Evolutionary conservation across 352 stramenopile species (phyloP), one percentile per base, ranked within the genome.

Genomic region (Globisporangium alternatum): DNA sequence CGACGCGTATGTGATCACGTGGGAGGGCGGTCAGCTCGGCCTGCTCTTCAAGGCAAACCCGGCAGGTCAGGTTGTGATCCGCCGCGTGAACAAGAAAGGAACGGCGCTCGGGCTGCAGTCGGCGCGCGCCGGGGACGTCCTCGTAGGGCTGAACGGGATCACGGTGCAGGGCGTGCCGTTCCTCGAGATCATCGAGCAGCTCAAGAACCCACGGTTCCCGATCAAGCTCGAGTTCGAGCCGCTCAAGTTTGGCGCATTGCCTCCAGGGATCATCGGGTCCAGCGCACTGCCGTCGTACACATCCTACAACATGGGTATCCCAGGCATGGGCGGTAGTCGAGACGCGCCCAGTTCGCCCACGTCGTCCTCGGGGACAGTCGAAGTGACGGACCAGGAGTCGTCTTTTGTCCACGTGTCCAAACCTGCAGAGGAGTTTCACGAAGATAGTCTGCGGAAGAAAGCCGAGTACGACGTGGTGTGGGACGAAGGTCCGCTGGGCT

Each of bases 381-480:
- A 66, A 37, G 31, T 70, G 12, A 62, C 35, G 13, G 58, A 70
- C n/a, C 47, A 65, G 39, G 59, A 70, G 22, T 47, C 64, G 5
- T 70, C 57, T n/a, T 64, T 60, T 8, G 56, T 68, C 7, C 21
- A 64, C 13, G 63, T 64, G 2, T 43, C 63, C 0, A 51, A 39
- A 37, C 33, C 41, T 0, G 56, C n/a, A 22, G 48, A 60, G 19
- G 39, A 66, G 33, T 35, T 22, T 25, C 37, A 51, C 33, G 35
- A 54, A 12, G 53, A 30, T 7, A 55, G 44, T 21, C 21, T n/a
- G 5, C 44, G 39, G 21, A 60, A 44, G 0, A 75, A 48, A 3
- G 56, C 66, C 19, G 82, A 91, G 66, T 93, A 89, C 66, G 85
- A 93, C 44, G 85, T 93, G 0, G 76, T 90, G 47, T 93, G 85